These are phyloP conservation scores for Ceratobasidium sp. DNA, from an alignment of 1,284 basidiomycete genomes.

Conservation along the genomic window DNA sequence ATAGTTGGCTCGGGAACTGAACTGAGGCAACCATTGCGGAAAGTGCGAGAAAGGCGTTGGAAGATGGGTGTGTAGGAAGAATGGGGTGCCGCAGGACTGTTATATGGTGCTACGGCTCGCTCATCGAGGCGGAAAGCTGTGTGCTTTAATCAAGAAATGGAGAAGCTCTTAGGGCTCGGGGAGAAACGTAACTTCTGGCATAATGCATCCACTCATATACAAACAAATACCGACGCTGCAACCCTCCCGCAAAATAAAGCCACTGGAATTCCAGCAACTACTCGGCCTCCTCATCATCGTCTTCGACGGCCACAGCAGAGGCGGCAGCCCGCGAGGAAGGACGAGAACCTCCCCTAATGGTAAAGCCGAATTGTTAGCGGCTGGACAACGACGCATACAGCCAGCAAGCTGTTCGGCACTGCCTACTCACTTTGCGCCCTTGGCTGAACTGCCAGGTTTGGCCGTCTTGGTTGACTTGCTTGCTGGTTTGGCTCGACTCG, in stretches of 20 bases:
- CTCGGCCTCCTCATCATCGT: not conserved
- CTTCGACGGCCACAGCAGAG: not conserved
- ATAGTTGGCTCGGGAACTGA: not conserved
- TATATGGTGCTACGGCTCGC: not conserved
- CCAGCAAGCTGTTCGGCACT: not conserved
- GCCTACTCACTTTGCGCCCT: slow-evolving; percentile 28
- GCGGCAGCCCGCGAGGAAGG: slow-evolving; percentile 6
- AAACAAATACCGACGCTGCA: not conserved
- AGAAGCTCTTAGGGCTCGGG: not conserved
- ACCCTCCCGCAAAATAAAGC: not conserved
- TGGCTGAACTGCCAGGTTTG: not conserved
- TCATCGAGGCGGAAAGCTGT: not conserved
- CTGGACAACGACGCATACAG: not conserved
- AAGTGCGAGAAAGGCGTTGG: too few relatives aligned
- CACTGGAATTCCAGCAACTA: not conserved
- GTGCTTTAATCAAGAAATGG: not conserved
- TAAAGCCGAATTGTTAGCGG: not conserved
- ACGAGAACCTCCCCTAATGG: not conserved
- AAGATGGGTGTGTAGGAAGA: not conserved
- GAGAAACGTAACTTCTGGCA: not conserved
- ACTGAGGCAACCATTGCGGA: not conserved
- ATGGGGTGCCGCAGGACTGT: not conserved
- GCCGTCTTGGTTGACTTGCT: slow-evolving; percentile 20
- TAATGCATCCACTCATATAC: not conserved
- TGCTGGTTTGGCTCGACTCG: slow-evolving; percentile 38